phyloP scores from a whole-genome alignment of 345 rosid species.

The Citrus mangshanensis region DNA sequence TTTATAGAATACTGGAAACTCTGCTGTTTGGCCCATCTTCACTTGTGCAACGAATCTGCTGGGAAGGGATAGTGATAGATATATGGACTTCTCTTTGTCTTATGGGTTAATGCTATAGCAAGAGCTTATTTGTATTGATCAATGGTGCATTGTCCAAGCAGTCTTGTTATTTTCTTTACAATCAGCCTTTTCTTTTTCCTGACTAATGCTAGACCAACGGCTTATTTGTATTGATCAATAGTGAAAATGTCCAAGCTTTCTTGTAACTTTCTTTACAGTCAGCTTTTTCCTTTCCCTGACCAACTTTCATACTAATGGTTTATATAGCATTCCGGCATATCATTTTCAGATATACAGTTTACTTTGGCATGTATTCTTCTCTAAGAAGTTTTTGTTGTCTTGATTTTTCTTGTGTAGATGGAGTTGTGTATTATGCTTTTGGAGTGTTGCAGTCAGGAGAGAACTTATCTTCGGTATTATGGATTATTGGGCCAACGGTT shows the following conservation, averaged over 20 bases:
- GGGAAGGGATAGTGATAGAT: not conserved
- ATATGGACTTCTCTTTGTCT: not conserved
- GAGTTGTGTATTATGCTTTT: constrained; percentile 88
- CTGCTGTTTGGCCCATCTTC: not conserved
- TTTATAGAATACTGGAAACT: not conserved
- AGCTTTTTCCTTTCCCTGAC: not conserved
- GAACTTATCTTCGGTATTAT: constrained; percentile 89
- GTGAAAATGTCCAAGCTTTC: not conserved
- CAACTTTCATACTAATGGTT: not conserved
- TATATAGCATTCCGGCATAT: not conserved
- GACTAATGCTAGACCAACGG: not conserved
- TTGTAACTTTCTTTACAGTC: not conserved
- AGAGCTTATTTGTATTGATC: not conserved
- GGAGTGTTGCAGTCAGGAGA: constrained; percentile 96
- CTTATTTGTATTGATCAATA: not conserved
- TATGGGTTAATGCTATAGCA: not conserved
- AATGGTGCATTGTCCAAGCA: not conserved
- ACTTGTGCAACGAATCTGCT: not conserved
- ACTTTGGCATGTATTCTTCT: not conserved
- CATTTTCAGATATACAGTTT: not conserved
- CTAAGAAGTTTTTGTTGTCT: not conserved
- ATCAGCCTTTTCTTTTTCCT: not conserved
- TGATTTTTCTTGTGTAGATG: constrained; percentile 59
- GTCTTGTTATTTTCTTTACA: not conserved
- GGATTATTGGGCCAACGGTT: constrained; percentile 92